These are phyloP conservation scores for Gracilaria vermiculophylla DNA, from an alignment of 23 red algal genomes.

Conservation along the genomic window DNA sequence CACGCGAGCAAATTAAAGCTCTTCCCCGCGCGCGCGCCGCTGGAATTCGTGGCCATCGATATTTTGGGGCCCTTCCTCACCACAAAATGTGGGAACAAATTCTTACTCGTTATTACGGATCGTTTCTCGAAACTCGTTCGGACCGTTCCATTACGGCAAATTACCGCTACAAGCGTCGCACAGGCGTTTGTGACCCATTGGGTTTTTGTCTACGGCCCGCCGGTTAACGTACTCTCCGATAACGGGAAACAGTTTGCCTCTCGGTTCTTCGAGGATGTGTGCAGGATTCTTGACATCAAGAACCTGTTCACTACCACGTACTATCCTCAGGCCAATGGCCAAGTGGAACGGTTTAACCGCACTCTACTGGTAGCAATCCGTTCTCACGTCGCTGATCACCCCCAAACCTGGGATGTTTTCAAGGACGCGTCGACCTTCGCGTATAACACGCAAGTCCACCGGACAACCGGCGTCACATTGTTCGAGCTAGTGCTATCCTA, in stretches of 20 bases:
- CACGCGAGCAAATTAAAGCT: no score
- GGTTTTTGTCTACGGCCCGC: not conserved
- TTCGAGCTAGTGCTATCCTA: no score
- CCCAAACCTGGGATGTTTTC: no score
- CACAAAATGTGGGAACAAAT: not conserved
- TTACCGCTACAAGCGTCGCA: not conserved
- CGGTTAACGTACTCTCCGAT: not conserved
- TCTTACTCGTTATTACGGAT: not conserved
- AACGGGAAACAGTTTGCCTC: not conserved
- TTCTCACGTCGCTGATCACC: no score
- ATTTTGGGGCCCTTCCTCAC: not conserved
- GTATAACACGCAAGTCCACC: no score
- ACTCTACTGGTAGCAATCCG: no score
- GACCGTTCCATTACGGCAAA: not conserved
- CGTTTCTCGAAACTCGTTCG: not conserved
- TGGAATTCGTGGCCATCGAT: not conserved
- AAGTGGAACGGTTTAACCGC: not conserved
- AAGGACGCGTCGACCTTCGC: no score
- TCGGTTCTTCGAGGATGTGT: no score
- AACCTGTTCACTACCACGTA: not conserved
- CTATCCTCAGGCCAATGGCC: not conserved
- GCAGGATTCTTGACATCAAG: not conserved
- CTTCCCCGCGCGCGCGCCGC: not conserved
- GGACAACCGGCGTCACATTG: no score
- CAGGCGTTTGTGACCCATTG: not conserved